Percentiles rank a stretch among this genome's conserved stretches.
Evolutionary conservation across 1,284 basidiomycete species (phyloP).

Genomic region (Anthracocystis setariae): DNA sequence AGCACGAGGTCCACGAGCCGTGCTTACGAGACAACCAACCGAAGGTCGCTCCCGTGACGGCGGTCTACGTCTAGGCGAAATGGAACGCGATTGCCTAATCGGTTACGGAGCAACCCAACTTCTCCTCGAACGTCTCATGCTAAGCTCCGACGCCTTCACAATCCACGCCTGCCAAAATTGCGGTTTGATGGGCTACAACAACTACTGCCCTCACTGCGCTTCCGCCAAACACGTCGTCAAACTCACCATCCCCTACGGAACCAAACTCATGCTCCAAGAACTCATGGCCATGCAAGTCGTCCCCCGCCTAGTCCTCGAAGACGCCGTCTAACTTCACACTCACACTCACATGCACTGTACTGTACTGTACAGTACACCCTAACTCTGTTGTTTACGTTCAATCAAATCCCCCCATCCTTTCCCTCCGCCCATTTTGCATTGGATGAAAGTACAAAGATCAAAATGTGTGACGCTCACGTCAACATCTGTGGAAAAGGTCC

Average conservation of each 20-base stretch:
- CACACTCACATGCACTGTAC: too few species aligned
- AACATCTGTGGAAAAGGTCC: too few species aligned
- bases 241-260: constrained; percentile 97
- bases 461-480: too few species aligned
- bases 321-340: constrained; percentile 26
- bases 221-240: constrained; percentile 94
- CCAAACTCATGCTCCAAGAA: constrained; percentile 96
- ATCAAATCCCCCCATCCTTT: too few species aligned
- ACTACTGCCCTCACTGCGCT: constrained; percentile 76
- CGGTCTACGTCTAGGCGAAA: constrained; percentile 95
- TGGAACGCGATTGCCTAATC: constrained; percentile 87
- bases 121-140: constrained; percentile 94
- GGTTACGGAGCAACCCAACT: constrained; percentile 83
- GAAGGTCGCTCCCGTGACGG: constrained; percentile 98
- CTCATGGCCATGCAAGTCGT: constrained; percentile 73
- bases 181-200: constrained; percentile 90
- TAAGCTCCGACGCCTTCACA: constrained; percentile 88
- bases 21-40: constrained; percentile 95
- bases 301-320: constrained; percentile 69
- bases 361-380: too few species aligned
- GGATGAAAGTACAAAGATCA: too few species aligned
- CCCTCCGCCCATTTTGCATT: too few species aligned
- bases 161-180: constrained; percentile 95
- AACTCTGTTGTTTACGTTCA: too few species aligned
- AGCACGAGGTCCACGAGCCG: constrained; percentile 88